Evolutionary conservation across 2,329 filamentous ascomycete genomes (phyloP), one percentile per base, ranked within the genome.

Genomic region (Aspergillus sp.): DNA sequence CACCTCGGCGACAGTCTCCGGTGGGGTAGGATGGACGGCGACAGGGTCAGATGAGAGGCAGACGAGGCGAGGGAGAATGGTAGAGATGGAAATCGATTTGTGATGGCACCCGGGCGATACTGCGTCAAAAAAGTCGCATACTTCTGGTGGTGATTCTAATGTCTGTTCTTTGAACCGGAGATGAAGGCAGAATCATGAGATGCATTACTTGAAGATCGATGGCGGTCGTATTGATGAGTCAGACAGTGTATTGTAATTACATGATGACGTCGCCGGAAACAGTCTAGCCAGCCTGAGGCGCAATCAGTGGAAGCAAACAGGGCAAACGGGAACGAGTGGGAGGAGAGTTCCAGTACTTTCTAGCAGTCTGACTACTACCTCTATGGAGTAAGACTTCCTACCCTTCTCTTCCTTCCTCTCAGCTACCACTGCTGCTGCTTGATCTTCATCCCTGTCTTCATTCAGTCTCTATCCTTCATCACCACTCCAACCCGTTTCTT

Each of bases 331-430:
- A 30, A 30, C 22, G 26, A 30, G 26, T 30, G 26, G 26, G 26
- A 30, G 26, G 59, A 63, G 56, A 61, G 60, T 74, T 73, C 72
- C 70, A 73, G 71, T 70, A 73, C 66, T 64, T 74, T 73, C 71
- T 67, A 73, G 59, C 53, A 13, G 36, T 49, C 46, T 42, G 59
- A 62, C 60, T 61, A 57, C 58, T 60, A 22, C 16, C 40, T 42
- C 14, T 22, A 17, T 42, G 11, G 11, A 20, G n/a, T 42, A n/a
- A 22, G 16, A 17, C 16, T 7, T 22, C 19, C 40, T 42, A 2
- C 40, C 11, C 40, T 19, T 19, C 40, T 42, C 17, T 17, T 42
- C 19, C 40, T 11, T 19, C 19, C 19, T 17, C 19, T 42, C 40
- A 47, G 35, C 45, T 49, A 57, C 47, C 50, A 45, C 38, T 48